Evolutionary conservation across 1,284 basidiomycete species (phyloP), one percentile per base, ranked within the genome.

Genomic region (Heliocybe sulcata): DNA sequence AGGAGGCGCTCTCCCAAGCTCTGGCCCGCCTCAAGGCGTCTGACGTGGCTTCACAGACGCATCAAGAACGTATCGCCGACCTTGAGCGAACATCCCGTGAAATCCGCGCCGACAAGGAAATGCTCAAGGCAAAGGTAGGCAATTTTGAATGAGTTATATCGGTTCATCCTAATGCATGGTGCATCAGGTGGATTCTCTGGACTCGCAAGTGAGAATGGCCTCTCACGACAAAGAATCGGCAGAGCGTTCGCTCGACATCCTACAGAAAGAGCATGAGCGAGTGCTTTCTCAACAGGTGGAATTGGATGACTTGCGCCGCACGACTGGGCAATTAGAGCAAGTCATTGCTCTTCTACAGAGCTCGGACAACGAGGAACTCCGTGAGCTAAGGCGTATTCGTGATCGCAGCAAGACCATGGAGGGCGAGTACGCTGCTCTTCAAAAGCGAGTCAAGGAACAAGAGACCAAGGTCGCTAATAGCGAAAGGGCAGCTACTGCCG

Each of bases 401-500:
- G 87, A 90, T 59, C 80, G 79, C 57, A 80, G 73, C 63, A 83
- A 81, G 63, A 69, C 75, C 10, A 70, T 91, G 12, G 88, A 90
- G 66, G 77, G 76, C 52, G 89, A 92, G 57, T 76, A 85, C 60
- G 65, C 74, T 2, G 71, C 79, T 10, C 72, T 90, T 26, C 85
- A 89, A 66, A 87, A 84, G 58, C 85, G 85, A 23, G 71, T 77
- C 64, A 87, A 83, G 62, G 89, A 92, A 16, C 78, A 83, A 55
- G 90, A 92, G 59, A 72, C 61, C 52, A 87, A 82, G 64, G 63
- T 77, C 3, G 64, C 73, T 22, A 85, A 80, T 59, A 79, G 72
- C 60, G 87, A 91, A 54, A 80, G 81, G 56, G 71, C 81, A 6
- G 74, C 81, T 1, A 69, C 70, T 26, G 70, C 82, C 14, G 76